Evolutionary conservation across 768 basidiomycete species (phyloP), one percentile per base, ranked within the genome.

Genomic region (Lyophyllum semitale): DNA sequence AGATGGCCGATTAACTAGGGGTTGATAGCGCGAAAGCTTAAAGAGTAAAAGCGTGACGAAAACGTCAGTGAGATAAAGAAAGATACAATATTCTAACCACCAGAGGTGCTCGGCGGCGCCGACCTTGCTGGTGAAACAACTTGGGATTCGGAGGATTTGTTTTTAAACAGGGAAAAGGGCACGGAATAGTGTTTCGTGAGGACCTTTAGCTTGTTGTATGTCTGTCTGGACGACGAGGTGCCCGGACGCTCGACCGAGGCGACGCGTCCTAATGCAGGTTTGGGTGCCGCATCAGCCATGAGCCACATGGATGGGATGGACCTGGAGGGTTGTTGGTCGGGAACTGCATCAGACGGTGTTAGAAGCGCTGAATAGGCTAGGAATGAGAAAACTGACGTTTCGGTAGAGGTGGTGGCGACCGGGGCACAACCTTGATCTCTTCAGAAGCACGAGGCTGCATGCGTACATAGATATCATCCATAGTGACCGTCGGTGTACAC

Each of bases 271-370:
- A 68, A 59, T 12, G 69, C 63, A 15, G 72, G 63, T 51, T 73
- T 75, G 4, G 69, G 71, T 22, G 37, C 26, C 12, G 68, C 63
- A 57, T 82, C 81, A 4, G 70, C 68, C 55, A 78, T 71, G 50
- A 77, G 68, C 83, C 81, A 83, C 60, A 81, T 75, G 1, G 80
- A 79, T 0, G 83, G 80, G 17, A 83, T 74, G 12, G 60, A 54
- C 32, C 45, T 20, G 40, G 50, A 52, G 8, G 45, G 46, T 22
- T 49, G 32, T 22, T 49, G 32, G 3, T 49, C 49, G 5, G 48
- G 35, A 1, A 25, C 59, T 57, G 51, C 25, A 53, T 17, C 25
- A 32, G 27, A 47, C 29, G 13, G 33, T 18, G 20, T 22, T 43
- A 46, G 26, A 37, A 26, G 32, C 23, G 30, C 44, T 25, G 20